Conservation (phyloP, 2,329 filamentous ascomycete genomes). For the Westerdykella sp. region DNA sequence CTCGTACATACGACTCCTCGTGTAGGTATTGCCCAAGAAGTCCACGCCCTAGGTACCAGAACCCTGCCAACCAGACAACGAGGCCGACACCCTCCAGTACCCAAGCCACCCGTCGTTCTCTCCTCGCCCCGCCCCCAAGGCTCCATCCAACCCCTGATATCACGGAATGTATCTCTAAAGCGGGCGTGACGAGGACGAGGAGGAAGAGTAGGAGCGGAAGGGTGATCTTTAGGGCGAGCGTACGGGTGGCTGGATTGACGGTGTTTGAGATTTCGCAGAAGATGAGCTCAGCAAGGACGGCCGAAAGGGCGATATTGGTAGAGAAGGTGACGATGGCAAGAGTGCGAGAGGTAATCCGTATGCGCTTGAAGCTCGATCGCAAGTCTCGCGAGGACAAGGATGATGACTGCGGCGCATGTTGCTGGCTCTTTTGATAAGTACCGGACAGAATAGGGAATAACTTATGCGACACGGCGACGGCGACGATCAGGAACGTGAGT, state of each 20-base stretch:
- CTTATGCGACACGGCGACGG: conserved; percentile 57
- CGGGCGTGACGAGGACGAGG: conserved; percentile 68
- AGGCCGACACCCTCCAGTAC: conserved; percentile 58
- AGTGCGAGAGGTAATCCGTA: conserved; percentile 30
- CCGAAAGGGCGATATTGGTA: conserved; percentile 67
- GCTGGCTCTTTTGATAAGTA: conserved; percentile 53
- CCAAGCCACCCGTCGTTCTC: conserved; percentile 57
- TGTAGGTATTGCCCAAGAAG: conserved; percentile 52
- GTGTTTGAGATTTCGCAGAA: conserved; percentile 77
- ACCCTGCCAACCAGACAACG: conserved; percentile 61
- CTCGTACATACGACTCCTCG: conserved; percentile 37
- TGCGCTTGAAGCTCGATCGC: conserved; percentile 32
- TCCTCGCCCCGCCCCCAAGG: conserved; percentile 54
- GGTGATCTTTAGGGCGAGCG: conserved; percentile 61
- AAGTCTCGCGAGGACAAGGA: conserved; percentile 20
- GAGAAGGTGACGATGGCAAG: conserved; percentile 63
- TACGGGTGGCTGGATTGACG: conserved; percentile 61
- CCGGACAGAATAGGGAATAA: conserved; percentile 68
- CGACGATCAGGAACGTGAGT: conserved; percentile 60
- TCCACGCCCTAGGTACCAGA: conserved; percentile 68
- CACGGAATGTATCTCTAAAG: conserved; percentile 68
- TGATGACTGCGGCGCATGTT: conserved; percentile 57
- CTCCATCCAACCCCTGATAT: conserved; percentile 54
- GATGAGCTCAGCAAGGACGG: conserved; percentile 72
- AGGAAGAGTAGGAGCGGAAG: conserved; percentile 66